Percentiles rank a stretch among this genome's conserved stretches.
phyloP scores from a whole-genome alignment of 768 basidiomycete species.

The Mycena venus region DNA sequence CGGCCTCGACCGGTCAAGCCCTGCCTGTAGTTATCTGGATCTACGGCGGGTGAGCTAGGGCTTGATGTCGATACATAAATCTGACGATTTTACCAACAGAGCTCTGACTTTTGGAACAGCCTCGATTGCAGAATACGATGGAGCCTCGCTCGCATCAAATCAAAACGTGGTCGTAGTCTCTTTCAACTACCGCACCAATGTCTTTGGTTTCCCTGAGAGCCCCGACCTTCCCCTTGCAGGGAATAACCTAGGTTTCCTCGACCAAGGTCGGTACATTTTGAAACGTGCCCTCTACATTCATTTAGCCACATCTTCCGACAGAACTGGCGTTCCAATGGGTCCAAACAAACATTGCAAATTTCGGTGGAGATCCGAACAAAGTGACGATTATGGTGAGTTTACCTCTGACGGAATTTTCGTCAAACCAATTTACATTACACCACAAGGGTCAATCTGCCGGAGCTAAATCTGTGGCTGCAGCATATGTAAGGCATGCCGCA shows the following conservation, averaged over 20 bases:
- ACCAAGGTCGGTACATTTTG: slow-evolving; percentile 38
- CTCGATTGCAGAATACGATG: slow-evolving; percentile 18
- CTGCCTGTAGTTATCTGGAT: slow-evolving; percentile 23
- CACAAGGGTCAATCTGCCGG: slow-evolving; percentile 27
- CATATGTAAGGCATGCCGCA: background rate
- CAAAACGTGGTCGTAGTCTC: slow-evolving; percentile 21
- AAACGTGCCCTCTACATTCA: background rate
- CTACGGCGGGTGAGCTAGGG: slow-evolving; percentile 17
- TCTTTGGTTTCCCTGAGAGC: slow-evolving; percentile 25
- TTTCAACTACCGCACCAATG: slow-evolving; percentile 31
- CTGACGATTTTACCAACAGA: background rate
- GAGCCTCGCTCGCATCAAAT: slow-evolving; percentile 19
- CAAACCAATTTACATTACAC: background rate
- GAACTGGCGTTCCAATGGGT: slow-evolving; percentile 1
- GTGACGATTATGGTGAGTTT: slow-evolving; percentile 32
- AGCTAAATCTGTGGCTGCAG: background rate
- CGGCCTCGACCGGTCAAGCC: background rate
- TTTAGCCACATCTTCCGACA: background rate
- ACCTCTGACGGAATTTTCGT: too few relatives aligned
- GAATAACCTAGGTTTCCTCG: slow-evolving; percentile 39
- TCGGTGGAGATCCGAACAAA: background rate
- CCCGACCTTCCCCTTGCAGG: slow-evolving; percentile 24
- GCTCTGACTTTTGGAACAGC: slow-evolving; percentile 23
- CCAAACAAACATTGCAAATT: background rate
- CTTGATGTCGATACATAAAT: background rate